Base-by-base conservation (phyloP, 2,329 filamentous ascomycete genomes). In the Beauveria brongniartii region DNA sequence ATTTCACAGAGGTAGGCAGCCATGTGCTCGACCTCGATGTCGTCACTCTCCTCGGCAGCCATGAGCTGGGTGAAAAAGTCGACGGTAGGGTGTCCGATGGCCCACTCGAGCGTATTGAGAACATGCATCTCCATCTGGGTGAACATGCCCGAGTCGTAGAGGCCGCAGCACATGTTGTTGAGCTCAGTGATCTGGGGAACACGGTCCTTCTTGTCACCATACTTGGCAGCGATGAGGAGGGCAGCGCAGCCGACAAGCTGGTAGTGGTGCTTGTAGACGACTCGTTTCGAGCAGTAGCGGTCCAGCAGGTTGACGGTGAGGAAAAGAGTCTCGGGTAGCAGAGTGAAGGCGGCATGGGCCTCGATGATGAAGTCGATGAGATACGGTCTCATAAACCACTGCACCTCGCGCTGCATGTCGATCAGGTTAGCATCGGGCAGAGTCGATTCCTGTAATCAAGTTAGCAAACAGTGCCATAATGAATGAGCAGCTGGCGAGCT, bases 41-140 rank as follows among this genome's bases (percentile, higher is more conserved):
- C 91, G 69, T 88, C 83, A 37, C 77, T 76, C 72, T 90, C 90
- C 73, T 96, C 91, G 51, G 90, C 84, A 44, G 95, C 84, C 64
- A 93, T 91, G 64, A 97, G 79, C 71, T 96, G 90, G 52, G 95
- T 83, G 77, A 97, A 99, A 73, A 89, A 90, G 75, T 97, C 93
- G 66, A 97, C 90, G 30, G 94, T 97, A 1, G 94, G 92, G 77
- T 97, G 93, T 60, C 94, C 94, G 67, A 99, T 90, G 67, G 88
- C 86, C 94, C 94, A 99, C 73, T 95, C 91, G 63, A 99, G 84
- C 1, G 94, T 99, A 77, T 97, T 95, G 68, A 99, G 83, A 43
- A 99, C 93, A 74, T 99, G 94, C 92, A 95, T 97, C 79, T 99
- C 94, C 94, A 99, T 99, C 76, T 99, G 94, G 12, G 92, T 93